Evolutionary conservation across 2,329 filamentous ascomycete genomes (phyloP), one percentile per base, ranked within the genome.

Genomic region (Didymella segeticola): DNA sequence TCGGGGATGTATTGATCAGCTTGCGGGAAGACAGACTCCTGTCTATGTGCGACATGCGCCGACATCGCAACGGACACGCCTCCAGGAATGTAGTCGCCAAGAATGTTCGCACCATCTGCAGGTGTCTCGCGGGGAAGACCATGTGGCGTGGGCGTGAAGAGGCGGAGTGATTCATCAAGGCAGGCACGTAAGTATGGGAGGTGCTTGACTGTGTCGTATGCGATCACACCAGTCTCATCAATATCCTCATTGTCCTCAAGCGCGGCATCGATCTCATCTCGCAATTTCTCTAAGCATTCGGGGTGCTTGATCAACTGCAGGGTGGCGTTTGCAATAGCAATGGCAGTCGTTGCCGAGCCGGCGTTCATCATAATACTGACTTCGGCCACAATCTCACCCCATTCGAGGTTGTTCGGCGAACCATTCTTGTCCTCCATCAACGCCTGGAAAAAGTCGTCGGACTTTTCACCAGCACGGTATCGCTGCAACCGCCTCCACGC

Each of bases 351-450:
- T 17, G 78, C 80, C 2, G 73, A 77, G 5, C 82, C 82, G 1
- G 82, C 83, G 57, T 70, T 70, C 67, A 70, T 68, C 77, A 85
- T 84, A 64, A 80, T 82, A 37, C 67, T 75, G 20, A 83, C 73
- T 61, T 86, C 83, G 11, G 83, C 82, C 0, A 83, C 78, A 7
- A 86, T 80, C 66, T 87, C 84, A 20, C 83, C 83, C 77, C 77
- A 83, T 54, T 84, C 80, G 1, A 86, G 77, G 30, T 77, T 77
- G 47, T 80, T 74, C 1, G 76, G 66, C 7, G 68, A 66, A 0
- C 78, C 77, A 31, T 77, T 77, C 56, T 79, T 80, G 56, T 79
- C 77, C 39, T 80, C 80, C 80, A 86, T 83, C 5, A 86, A 66
- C 0, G 77, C 76, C 46, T 80, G 75, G 73, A 86, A 85, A 69